These are phyloP conservation scores for Fusarium drepaniforme DNA, from an alignment of 2,329 filamentous ascomycete species.

Conservation along the genomic window DNA sequence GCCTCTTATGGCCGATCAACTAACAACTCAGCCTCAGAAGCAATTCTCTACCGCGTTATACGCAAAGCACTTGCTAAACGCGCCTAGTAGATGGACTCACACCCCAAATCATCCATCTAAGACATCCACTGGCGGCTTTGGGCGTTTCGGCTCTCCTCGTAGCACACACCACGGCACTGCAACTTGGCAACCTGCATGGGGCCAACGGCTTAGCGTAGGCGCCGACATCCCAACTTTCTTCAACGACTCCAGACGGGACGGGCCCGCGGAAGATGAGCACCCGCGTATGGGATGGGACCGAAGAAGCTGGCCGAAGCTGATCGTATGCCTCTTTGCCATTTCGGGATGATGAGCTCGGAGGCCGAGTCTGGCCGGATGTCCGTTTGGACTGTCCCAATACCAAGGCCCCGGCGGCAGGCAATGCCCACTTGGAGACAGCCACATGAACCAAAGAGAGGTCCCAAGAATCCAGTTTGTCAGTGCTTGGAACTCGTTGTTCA, in stretches of 20 bases:
- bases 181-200: background rate
- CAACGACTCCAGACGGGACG: background rate
- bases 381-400: background rate
- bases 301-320: background rate
- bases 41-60: background rate
- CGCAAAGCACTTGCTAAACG: background rate
- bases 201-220: background rate
- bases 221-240: background rate
- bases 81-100: background rate
- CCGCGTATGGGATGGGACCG: background rate
- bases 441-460: background rate
- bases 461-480: background rate
- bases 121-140: background rate
- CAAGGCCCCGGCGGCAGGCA: constrained; percentile 6
- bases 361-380: background rate
- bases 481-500: background rate
- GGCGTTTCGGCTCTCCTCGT: background rate
- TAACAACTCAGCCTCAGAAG: background rate
- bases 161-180: background rate
- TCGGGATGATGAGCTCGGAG: background rate
- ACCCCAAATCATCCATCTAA: background rate
- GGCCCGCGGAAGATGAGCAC: background rate
- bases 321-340: background rate
- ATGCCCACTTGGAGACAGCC: constrained; percentile 4
- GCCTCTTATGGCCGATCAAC: background rate